Evolutionary conservation across 495 filamentous ascomycete genomes (phyloP), one percentile per base, ranked within the genome.

Genomic region (Trypethelium eluteriae): DNA sequence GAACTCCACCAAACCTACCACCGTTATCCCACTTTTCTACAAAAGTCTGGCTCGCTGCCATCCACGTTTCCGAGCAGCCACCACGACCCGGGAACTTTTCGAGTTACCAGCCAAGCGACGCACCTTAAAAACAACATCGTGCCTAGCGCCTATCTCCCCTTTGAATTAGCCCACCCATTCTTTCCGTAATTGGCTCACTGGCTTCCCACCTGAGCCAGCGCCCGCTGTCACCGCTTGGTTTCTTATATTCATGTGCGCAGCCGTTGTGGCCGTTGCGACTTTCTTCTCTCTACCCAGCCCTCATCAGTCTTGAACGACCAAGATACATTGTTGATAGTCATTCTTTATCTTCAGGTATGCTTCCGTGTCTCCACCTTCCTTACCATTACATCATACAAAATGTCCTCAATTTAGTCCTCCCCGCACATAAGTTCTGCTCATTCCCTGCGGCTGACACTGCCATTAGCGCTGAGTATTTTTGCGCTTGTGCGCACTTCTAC

Each of bases 31-130:
- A 59, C 3, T 59, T 36, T 59, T 32, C 32, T 18, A 7, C 25
- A 25, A 25, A 59, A 59, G 53, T 59, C 53, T 59, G 53, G 53
- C 18, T 59, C 53, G 32, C 53, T 59, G 5, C 53, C 53, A 59
- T 36, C 53, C 53, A 11, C 53, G 36, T 10, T 36, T 25, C 5
- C 53, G 25, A 59, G 32, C 32, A 59, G 53, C 53, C 53, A 59
- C 53, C 32, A 59, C 53, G 32, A 18, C 53, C 53, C 7, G 32
- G 32, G 32, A 59, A 36, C 53, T 36, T 59, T 36, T 59, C 10
- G 53, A 59, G 53, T 59, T 59, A 59, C 53, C 53, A 9, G 25
- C 53, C 53, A 18, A 18, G 7, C 53, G 11, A 59, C 53, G 18
- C 32, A 59, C 53, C 53, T 36, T 59, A 59, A 59, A 59, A 14